Conservation (phyloP, 2,329 filamentous ascomycete genomes). For the Aspergillus ustus region DNA sequence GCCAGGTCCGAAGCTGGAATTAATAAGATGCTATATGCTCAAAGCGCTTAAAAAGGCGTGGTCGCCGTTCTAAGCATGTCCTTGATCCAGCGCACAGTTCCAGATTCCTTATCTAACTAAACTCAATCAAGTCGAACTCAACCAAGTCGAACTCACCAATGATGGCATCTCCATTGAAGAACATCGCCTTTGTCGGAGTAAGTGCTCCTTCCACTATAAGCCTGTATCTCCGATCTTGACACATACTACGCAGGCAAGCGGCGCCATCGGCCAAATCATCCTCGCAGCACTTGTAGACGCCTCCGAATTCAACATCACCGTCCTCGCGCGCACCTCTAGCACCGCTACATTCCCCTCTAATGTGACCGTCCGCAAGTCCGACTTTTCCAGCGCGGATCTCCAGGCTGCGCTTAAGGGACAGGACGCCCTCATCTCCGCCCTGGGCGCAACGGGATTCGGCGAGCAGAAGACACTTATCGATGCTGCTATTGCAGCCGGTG, state of each 20-base stretch:
- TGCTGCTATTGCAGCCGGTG: slow-evolving; percentile 36
- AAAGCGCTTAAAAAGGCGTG: no score
- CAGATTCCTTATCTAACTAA: background rate
- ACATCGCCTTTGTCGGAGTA: slow-evolving; percentile 27
- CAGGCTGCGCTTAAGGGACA: slow-evolving; percentile 32
- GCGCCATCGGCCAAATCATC: slow-evolving; percentile 30
- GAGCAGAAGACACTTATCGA: slow-evolving; percentile 40
- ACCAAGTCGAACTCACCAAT: background rate
- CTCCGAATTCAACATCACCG: slow-evolving; percentile 27
- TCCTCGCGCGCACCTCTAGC: slow-evolving; percentile 28
- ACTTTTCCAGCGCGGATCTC: slow-evolving; percentile 31
- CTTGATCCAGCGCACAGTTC: background rate
- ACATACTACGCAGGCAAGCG: slow-evolving; percentile 25
- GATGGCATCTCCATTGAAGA: slow-evolving; percentile 11
- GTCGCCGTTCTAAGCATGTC: background rate
- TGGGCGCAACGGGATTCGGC: slow-evolving; percentile 28
- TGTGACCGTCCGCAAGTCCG: slow-evolving; percentile 27
- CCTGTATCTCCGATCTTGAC: background rate
- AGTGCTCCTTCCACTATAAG: background rate
- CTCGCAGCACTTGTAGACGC: slow-evolving; percentile 23
- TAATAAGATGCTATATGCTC: background rate
- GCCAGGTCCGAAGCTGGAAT: background rate
- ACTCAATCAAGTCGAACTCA: background rate
- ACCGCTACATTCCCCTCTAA: slow-evolving; percentile 25
- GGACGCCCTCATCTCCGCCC: slow-evolving; percentile 36